Evolutionary conservation across 2,329 filamentous ascomycete genomes (phyloP).

Genomic region (Pestalotiopsis sp.): DNA sequence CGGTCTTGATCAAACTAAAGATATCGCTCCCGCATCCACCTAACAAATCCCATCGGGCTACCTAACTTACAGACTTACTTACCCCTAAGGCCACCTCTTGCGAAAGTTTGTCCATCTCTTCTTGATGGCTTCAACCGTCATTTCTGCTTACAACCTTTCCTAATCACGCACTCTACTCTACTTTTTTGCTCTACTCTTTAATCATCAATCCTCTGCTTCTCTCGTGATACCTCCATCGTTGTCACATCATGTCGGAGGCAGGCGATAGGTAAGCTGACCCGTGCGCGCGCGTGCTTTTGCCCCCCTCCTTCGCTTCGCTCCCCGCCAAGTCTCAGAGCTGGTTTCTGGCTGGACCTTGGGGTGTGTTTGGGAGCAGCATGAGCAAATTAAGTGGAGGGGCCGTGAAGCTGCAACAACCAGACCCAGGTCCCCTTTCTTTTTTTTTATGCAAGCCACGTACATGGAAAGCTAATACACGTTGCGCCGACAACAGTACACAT

Average conservation of each 20-base stretch:
- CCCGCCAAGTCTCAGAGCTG: neutral
- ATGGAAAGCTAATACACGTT: slow-evolving; percentile 13
- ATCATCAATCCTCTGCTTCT: neutral
- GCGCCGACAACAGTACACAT: slow-evolving; percentile 38
- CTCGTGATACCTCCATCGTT: neutral
- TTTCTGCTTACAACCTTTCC: neutral
- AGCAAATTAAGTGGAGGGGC: neutral
- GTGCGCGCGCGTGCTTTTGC: neutral
- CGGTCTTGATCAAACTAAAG: neutral
- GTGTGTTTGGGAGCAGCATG: neutral
- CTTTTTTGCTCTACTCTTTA: neutral
- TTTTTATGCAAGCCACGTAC: slow-evolving; percentile 6
- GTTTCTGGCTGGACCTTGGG: neutral
- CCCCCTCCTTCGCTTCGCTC: neutral
- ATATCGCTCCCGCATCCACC: neutral
- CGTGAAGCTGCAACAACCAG: neutral
- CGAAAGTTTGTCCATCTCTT: neutral
- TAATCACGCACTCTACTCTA: neutral
- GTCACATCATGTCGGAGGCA: slow-evolving; percentile 15
- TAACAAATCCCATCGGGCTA: too few relatives aligned
- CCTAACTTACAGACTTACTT: neutral
- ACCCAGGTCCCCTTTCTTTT: neutral
- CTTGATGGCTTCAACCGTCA: neutral
- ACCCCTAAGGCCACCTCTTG: slow-evolving; percentile 4
- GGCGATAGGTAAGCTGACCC: slow-evolving; percentile 16